Conservation (phyloP, 2,329 filamentous ascomycete species). For the Venturia effusa region DNA sequence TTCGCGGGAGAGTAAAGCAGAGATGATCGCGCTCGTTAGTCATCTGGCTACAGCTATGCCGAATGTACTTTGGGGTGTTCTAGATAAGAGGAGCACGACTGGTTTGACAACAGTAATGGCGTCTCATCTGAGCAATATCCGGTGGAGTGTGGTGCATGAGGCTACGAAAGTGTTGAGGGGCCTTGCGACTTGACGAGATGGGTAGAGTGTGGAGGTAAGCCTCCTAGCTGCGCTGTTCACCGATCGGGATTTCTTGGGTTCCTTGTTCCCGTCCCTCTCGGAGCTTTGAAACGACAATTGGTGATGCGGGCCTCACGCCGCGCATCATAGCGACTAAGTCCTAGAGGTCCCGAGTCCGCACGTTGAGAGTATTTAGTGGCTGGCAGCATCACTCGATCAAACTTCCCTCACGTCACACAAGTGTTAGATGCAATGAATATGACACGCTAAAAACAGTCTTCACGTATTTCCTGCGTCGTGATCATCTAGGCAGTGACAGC, state of each 20-base stretch:
- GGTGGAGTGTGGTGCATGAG: constrained; percentile 53
- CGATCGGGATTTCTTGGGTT: too few species aligned
- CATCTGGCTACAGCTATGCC: constrained; percentile 30
- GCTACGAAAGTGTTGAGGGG: constrained; percentile 45
- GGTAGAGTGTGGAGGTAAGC: background rate
- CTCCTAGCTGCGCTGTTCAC: too few species aligned
- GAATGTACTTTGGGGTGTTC: constrained; percentile 24
- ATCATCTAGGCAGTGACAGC: background rate
- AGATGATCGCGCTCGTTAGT: constrained; percentile 36
- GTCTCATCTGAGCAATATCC: constrained; percentile 42
- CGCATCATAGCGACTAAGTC: too few species aligned
- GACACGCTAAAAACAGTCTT: too few species aligned
- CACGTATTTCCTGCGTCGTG: background rate
- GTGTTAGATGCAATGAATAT: too few species aligned
- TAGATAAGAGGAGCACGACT: constrained; percentile 38
- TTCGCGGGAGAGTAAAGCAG: constrained; percentile 25
- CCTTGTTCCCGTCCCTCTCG: too few species aligned
- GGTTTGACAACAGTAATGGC: constrained; percentile 47
- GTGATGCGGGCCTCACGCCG: too few species aligned
- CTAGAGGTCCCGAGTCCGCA: too few species aligned
- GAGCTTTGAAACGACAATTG: too few species aligned
- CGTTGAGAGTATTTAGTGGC: too few species aligned
- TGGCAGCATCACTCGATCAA: too few species aligned
- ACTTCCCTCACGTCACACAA: too few species aligned
- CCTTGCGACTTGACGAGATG: constrained; percentile 15